These are phyloP conservation scores for Neostapfia colusana DNA, from an alignment of 176 grass and related monocot genomes.

Conservation along the genomic window DNA sequence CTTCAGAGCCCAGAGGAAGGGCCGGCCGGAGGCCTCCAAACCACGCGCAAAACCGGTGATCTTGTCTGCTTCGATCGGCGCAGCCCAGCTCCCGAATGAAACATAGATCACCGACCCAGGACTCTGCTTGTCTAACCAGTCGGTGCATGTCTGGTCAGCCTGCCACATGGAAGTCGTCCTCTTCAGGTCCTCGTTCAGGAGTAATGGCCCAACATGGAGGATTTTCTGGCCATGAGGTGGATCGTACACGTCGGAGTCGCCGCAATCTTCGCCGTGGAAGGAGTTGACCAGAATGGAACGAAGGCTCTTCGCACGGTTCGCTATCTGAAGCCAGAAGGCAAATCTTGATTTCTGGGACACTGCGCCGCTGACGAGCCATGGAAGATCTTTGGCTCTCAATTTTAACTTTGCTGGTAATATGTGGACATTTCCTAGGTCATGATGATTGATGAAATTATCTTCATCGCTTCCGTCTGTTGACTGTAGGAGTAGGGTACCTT, in stretches of 20 bases:
- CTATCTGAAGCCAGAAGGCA: slow-evolving; percentile 57
- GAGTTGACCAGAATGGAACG: slow-evolving; percentile 68
- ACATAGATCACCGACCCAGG: slow-evolving; percentile 55
- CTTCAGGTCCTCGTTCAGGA: neutral
- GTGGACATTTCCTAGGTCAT: slow-evolving; percentile 24
- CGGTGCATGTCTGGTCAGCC: slow-evolving; percentile 51
- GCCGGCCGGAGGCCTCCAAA: slow-evolving; percentile 39
- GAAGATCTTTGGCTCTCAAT: slow-evolving; percentile 48
- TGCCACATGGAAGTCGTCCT: slow-evolving; percentile 46
- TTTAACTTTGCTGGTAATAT: slow-evolving; percentile 21
- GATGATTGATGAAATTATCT: neutral
- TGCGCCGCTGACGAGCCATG: slow-evolving; percentile 58
- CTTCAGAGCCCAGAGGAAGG: slow-evolving; percentile 74
- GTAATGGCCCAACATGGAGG: slow-evolving; percentile 49
- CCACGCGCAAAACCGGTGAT: slow-evolving; percentile 53
- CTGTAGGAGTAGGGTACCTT: slow-evolving; percentile 52
- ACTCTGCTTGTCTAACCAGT: slow-evolving; percentile 57
- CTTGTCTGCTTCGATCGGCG: slow-evolving; percentile 41
- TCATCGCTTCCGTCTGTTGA: too few relatives aligned
- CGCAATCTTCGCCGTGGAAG: slow-evolving; percentile 35
- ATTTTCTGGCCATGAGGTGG: neutral
- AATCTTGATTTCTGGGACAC: slow-evolving; percentile 50
- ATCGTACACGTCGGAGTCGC: neutral
- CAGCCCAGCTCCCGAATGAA: slow-evolving; percentile 81
- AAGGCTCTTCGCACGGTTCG: slow-evolving; percentile 41